Base-by-base conservation (phyloP, 495 filamentous ascomycete genomes). In the Geopyxis carbonaria region DNA sequence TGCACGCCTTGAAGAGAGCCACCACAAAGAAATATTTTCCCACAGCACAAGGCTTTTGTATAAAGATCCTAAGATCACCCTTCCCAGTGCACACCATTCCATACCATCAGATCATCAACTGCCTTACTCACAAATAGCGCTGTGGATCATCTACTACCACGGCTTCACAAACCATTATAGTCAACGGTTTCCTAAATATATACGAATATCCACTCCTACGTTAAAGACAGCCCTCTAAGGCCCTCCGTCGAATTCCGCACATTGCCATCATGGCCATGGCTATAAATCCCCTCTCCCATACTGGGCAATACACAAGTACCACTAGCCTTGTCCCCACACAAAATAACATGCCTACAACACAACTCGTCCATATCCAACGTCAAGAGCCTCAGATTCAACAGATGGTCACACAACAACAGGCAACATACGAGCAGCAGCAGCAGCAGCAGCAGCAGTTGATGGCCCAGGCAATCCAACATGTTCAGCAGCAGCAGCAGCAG, bases 31-130 rank as follows among this genome's bases (percentile, higher is more conserved):
- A n/a, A n/a, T n/a, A n/a, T n/a, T n/a, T n/a, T n/a, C n/a, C n/a
- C n/a, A n/a, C n/a, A n/a, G n/a, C n/a, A n/a, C n/a, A n/a, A n/a
- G n/a, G n/a, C n/a, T n/a, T n/a, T n/a, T n/a, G n/a, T 37, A 37
- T 37, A 37, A 37, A 37, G 34, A 37, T 22, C 34, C 34, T 11
- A 3, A 37, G 13, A 21, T 22, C 16, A 22, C 34, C 34, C 34
- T 22, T 24, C 16, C 9, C 11, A 22, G 25, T 24, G 19, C 5
- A 37, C 13, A 22, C 8, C 21, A 21, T 21, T 22, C 36, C 18
- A 3, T 39, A 28, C 24, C 33, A 15, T n/a, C 24, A 39, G 36
- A 10, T 39, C 24, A 10, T 15, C 36, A 29, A 28, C 24, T 13
- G 13, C 36, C 22, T 25, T 13, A 38, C 35, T 13, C 30, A 39